Evolutionary conservation across 345 rosid species (phyloP).

Genomic region (Gossypium sturtianum): DNA sequence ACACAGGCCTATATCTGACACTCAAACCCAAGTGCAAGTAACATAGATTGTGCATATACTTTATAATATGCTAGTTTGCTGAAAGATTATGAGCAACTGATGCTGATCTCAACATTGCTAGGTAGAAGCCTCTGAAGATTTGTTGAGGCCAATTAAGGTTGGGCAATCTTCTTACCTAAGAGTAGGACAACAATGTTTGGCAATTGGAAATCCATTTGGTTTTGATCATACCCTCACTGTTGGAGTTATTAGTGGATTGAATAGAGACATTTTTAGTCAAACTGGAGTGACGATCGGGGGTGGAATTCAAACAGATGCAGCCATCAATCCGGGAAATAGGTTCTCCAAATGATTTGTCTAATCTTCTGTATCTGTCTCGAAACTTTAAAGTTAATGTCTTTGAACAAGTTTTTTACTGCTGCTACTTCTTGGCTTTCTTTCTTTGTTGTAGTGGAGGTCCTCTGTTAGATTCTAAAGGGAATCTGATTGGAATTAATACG

Average conservation of each 20-base stretch:
- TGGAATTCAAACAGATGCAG: slow-evolving; percentile 98
- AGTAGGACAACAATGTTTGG: slow-evolving; percentile 93
- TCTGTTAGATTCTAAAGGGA: slow-evolving; percentile 83
- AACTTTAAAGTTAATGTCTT: background rate
- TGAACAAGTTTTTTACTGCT: background rate
- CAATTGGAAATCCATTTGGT: slow-evolving; percentile 97
- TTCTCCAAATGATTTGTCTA: slow-evolving; percentile 11
- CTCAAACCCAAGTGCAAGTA: background rate
- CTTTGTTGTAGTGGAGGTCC: slow-evolving; percentile 78
- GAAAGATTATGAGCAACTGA: slow-evolving; percentile 1
- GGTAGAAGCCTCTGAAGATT: slow-evolving; percentile 80
- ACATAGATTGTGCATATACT: background rate
- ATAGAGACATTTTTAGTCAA: slow-evolving; percentile 85
- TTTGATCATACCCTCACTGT: slow-evolving; percentile 94
- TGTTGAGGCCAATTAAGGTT: slow-evolving; percentile 68
- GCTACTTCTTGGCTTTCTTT: slow-evolving; percentile 3
- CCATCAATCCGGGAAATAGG: slow-evolving; percentile 99
- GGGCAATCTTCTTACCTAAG: slow-evolving; percentile 71
- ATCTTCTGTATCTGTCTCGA: background rate
- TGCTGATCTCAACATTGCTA: slow-evolving; percentile 22
- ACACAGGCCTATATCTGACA: background rate
- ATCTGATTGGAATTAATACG: slow-evolving; percentile 84
- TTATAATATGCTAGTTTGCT: background rate
- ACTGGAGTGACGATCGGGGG: slow-evolving; percentile 92
- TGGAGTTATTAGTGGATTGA: slow-evolving; percentile 90